Percentiles rank a stretch among this genome's conserved stretches.
Evolutionary conservation across 306 rosid genomes (phyloP).

Genomic region (Casuarina cunninghamiana): DNA sequence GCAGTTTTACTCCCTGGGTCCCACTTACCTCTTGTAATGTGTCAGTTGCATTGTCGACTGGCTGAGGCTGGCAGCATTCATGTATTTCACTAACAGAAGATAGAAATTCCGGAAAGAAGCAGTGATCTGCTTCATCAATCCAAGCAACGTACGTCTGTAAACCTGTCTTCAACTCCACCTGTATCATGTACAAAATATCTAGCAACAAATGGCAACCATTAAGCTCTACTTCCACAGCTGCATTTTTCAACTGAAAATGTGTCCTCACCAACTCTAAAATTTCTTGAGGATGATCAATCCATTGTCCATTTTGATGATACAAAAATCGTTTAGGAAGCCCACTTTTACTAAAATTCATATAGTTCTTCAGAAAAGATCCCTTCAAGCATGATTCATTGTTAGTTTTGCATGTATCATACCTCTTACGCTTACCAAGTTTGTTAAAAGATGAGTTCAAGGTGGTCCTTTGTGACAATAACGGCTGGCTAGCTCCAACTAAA

Average conservation of each 20-base stretch:
- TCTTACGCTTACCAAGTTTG: constrained; percentile 49
- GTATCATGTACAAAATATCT: constrained; percentile 78
- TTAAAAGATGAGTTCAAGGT: constrained; percentile 20
- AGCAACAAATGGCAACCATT: constrained; percentile 56
- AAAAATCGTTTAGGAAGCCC: constrained; percentile 74
- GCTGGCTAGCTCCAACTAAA: constrained; percentile 37
- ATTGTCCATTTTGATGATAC: constrained; percentile 65
- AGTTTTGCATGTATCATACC: constrained; percentile 34
- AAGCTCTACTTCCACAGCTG: constrained; percentile 56
- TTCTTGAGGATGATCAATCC: constrained; percentile 66
- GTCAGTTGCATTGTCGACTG: constrained; percentile 1
- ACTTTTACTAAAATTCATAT: constrained; percentile 64
- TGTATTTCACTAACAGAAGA: constrained; percentile 33
- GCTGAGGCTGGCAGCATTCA: constrained; percentile 28
- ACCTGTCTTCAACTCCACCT: constrained; percentile 70
- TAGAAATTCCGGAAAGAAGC: constrained; percentile 85
- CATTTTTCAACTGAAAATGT: constrained; percentile 64
- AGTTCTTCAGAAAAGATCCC: constrained; percentile 47
- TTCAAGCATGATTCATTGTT: constrained; percentile 34
- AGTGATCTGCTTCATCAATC: constrained; percentile 79
- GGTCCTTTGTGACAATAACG: constrained; percentile 32
- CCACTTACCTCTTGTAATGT: constrained; percentile 26
- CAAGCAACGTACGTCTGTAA: constrained; percentile 73
- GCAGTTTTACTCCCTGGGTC: constrained; percentile 59
- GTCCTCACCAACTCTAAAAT: constrained; percentile 61